Evolutionary conservation across 495 filamentous ascomycete species (phyloP), one percentile per base, ranked within the genome.

Genomic region (Hapsidospora chrysogenum): DNA sequence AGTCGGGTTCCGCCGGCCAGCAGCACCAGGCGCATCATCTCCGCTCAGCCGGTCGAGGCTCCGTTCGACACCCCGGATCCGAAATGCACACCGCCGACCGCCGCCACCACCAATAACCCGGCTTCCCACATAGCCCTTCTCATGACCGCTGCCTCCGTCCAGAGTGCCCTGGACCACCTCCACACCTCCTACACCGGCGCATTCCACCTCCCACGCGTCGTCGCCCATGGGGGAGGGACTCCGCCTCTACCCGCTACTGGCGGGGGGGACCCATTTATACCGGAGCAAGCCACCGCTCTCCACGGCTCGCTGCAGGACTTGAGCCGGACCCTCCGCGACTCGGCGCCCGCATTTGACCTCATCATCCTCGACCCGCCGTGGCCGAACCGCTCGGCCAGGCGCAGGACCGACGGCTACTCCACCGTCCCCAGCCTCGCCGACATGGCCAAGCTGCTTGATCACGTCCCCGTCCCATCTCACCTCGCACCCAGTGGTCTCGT

Each of bases 341-440:
- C 40, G 11, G 51, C 58, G 10, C 59, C 57, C 17, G 55, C 59
- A 35, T 93, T 94, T 56, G 65, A 87, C 49, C 59, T 94, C 25
- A 69, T 95, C 31, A 53, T 94, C 17, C 66, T 96, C 6, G 89
- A 96, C 50, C 89, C 89, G 14, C 89, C 89, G 2, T 97, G 87
- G 87, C 78, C 83, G 2, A 95, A 93, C 48, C 67, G 71, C n/a
- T 93, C 85, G 16, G 89, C 77, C 8, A 67, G 68, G 35, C 72
- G 86, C 13, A 77, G 76, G 33, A 54, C 57, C 10, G 61, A 67
- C 14, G 43, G 55, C 15, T 95, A 95, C 53, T 41, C 49, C 1
- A 76, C 70, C n/a, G 58, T 63, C 9, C 44, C 57, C 7, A 48
- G 51, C 21, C 43, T 57, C 10, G 43, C 51, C 27, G 56, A 57